Evolutionary conservation across 2,329 filamentous ascomycete species (phyloP).

Genomic region (Botryotinia convoluta): DNA sequence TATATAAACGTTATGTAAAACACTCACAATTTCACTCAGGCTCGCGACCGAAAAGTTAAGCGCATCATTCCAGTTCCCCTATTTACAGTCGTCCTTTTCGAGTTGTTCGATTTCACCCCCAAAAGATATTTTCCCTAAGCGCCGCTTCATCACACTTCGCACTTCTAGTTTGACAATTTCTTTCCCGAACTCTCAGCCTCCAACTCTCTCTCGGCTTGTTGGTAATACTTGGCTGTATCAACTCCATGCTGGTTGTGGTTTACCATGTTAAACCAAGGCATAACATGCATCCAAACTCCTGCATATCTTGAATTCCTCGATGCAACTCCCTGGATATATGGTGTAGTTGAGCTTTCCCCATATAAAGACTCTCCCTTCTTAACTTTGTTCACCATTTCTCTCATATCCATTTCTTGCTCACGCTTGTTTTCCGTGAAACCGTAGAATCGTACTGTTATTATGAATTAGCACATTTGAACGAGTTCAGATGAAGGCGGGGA

Average conservation of each 20-base stretch:
- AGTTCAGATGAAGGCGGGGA: not conserved
- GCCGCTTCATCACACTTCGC: not conserved
- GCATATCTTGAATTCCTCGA: slow-evolving; percentile 90
- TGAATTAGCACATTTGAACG: slow-evolving; percentile 39
- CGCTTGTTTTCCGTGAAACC: slow-evolving; percentile 89
- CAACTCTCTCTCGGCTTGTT: slow-evolving; percentile 88
- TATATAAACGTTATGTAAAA: not conserved
- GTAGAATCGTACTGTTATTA: slow-evolving; percentile 78
- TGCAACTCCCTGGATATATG: slow-evolving; percentile 92
- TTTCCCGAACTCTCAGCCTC: slow-evolving; percentile 65
- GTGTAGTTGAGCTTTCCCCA: slow-evolving; percentile 71
- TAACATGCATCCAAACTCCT: slow-evolving; percentile 74
- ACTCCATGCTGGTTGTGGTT: slow-evolving; percentile 94
- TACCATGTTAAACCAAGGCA: slow-evolving; percentile 98
- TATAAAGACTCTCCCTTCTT: slow-evolving; percentile 90
- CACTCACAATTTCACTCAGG: not conserved
- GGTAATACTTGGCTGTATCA: slow-evolving; percentile 98
- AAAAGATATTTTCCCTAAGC: slow-evolving; percentile 6
- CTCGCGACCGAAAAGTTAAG: not conserved
- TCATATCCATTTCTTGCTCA: slow-evolving; percentile 95
- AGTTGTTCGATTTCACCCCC: slow-evolving; percentile 2
- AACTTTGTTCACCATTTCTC: slow-evolving; percentile 95
- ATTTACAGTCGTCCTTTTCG: slow-evolving; percentile 16
- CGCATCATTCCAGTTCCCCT: slow-evolving; percentile 15
- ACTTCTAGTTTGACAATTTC: slow-evolving; percentile 14